Base-by-base conservation (phyloP, 768 basidiomycete species). In the Pholiota conissans region DNA sequence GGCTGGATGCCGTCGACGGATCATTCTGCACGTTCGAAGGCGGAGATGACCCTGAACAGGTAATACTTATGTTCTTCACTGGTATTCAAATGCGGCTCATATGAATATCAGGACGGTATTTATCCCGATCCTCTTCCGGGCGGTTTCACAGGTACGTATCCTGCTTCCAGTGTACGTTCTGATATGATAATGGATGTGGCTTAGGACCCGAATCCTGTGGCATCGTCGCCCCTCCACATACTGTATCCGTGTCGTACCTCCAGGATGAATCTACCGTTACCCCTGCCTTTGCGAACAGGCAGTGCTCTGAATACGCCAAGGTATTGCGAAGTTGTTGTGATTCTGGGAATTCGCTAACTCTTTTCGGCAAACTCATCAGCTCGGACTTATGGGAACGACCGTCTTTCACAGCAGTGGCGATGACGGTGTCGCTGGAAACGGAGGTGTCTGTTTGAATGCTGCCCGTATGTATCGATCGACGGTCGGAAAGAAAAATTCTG, bases 21-120 rank as follows among this genome's bases (percentile, higher is more conserved):
- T 65, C 73, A 0, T 81, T 74, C 68, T 81, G 79, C 56, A 74
- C 72, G 0, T 79, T 76, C 52, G 73, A 77, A 56, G 79, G 79
- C 18, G 79, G 77, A 18, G 76, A 78, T 49, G 77, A 78, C 65
- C 74, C 72, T 13, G 57, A 35, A 5, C 62, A 71, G 67, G 60
- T 79, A 69, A 32, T 37, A 5, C 2, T 20, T 10, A 22, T 16
- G 1, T 5, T 9, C 0, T 3, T 4, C 3, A 26, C n/a, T 49
- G 5, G 13, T 48, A 22, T 22, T 26, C 10, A 9, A 47, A 27
- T 20, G 46, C 10, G 9, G 24, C 52, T 46, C 14, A 46, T n/a
- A 16, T 26, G 35, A n/a, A 3, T 3, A 1, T 9, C 13, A 67
- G 62, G 66, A 67, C 46, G 61, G 60, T 49, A 62, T 67, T 10